Percentiles rank a stretch among this genome's conserved stretches.
phyloP scores from a whole-genome alignment of 768 basidiomycete genomes.

The Boletales sp. region DNA sequence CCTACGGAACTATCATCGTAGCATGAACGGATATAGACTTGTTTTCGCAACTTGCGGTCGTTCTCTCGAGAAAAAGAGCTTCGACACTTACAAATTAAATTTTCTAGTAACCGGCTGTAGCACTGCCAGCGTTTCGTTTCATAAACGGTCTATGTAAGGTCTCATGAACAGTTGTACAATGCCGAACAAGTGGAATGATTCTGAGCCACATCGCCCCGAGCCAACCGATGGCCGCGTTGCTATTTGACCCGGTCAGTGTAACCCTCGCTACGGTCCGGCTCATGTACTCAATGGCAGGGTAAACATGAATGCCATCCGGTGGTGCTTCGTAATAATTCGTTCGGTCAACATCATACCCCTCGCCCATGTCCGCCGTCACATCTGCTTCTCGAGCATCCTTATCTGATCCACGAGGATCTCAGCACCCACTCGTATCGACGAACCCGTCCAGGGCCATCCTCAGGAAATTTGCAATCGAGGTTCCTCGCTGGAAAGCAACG shows the following conservation, averaged over 20 bases:
- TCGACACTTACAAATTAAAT: too few species aligned
- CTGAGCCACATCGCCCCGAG: constrained; percentile 24
- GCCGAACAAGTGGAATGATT: constrained; percentile 15
- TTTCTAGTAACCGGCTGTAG: constrained; percentile 5
- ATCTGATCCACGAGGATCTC: constrained; percentile 37
- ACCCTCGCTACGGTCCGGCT: constrained; percentile 48
- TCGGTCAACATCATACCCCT: constrained; percentile 18
- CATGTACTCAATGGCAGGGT: constrained; percentile 46
- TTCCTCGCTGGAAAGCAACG: constrained; percentile 32
- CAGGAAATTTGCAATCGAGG: constrained; percentile 31
- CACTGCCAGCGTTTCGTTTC: constrained; percentile 10
- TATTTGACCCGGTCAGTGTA: constrained; percentile 30
- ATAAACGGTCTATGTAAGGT: constrained; percentile 7
- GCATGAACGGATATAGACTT: constrained; percentile 1
- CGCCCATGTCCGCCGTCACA: constrained; percentile 31
- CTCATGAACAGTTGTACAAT: constrained; percentile 8
- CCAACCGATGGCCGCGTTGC: too few species aligned
- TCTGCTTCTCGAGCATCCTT: constrained; percentile 20
- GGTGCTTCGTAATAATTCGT: constrained; percentile 24
- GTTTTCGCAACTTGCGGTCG: neutral
- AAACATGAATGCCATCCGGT: constrained; percentile 37
- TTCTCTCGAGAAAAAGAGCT: constrained; percentile 9
- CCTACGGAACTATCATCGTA: neutral
- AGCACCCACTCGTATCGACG: constrained; percentile 27
- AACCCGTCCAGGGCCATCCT: constrained; percentile 17